Evolutionary conservation across 306 rosid species (phyloP).

Genomic region (Glycine latifolia): DNA sequence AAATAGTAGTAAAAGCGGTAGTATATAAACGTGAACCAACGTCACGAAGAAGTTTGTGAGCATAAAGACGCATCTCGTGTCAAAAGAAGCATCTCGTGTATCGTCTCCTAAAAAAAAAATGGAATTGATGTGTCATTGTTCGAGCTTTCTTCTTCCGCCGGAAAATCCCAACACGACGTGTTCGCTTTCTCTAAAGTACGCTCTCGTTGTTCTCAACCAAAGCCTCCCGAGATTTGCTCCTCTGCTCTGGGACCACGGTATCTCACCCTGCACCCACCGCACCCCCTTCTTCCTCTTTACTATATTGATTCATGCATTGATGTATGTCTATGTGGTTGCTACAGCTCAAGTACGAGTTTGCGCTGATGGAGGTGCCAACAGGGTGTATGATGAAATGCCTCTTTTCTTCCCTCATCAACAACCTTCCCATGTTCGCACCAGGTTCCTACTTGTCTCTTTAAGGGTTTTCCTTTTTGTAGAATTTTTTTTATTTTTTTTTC

Average conservation of each 20-base stretch:
- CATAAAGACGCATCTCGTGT: not conserved
- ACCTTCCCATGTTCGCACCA: constrained; percentile 67
- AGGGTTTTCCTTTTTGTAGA: not conserved
- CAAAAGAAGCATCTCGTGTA: not conserved
- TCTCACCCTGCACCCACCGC: constrained; percentile 33
- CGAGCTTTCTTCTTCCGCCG: constrained; percentile 71
- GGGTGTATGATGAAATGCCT: constrained; percentile 87
- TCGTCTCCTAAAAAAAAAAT: constrained; percentile 9
- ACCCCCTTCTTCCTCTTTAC: not conserved
- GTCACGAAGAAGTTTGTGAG: not conserved
- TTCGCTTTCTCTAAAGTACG: constrained; percentile 52
- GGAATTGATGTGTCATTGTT: constrained; percentile 73
- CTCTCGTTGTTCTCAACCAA: constrained; percentile 85
- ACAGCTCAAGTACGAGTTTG: constrained; percentile 78
- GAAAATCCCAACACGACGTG: constrained; percentile 15
- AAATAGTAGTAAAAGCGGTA: too few species aligned
- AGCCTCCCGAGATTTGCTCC: constrained; percentile 81
- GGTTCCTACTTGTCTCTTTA: constrained; percentile 46
- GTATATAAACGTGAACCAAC: not conserved
- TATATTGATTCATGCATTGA: not conserved
- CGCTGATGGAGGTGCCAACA: constrained; percentile 98
- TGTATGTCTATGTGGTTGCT: not conserved
- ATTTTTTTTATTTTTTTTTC: not conserved
- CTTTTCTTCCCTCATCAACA: constrained; percentile 64
- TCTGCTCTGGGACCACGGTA: constrained; percentile 90